A percentile compares a stretch with the other conserved stretches of the same genome.
Conservation (phyloP, 768 basidiomycete genomes). For the Pulveroboletus sp. region DNA sequence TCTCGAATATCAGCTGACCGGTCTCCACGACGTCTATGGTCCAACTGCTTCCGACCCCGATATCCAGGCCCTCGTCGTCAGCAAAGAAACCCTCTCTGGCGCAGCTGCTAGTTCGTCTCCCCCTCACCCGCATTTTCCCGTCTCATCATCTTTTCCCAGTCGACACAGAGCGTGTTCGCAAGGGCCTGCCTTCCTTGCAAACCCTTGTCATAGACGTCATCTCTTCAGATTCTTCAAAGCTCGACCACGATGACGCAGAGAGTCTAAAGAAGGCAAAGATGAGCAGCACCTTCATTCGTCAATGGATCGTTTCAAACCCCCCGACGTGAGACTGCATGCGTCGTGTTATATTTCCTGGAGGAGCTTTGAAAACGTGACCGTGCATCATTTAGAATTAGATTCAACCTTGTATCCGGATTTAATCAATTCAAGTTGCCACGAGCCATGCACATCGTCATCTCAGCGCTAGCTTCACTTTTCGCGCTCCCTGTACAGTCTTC, state of each 20-base stretch:
- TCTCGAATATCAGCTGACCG: slow-evolving; percentile 63
- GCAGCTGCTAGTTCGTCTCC: slow-evolving; percentile 58
- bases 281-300: slow-evolving; percentile 90
- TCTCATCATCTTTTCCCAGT: slow-evolving; percentile 42
- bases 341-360: too few relatives aligned
- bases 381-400: too few relatives aligned
- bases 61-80: slow-evolving; percentile 91
- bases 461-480: too few relatives aligned
- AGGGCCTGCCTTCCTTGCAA: slow-evolving; percentile 56
- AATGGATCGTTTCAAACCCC: slow-evolving; percentile 65
- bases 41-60: slow-evolving; percentile 86
- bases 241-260: slow-evolving; percentile 66
- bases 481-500: too few relatives aligned
- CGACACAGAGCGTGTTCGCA: slow-evolving; percentile 53
- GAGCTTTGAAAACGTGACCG: too few relatives aligned
- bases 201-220: slow-evolving; percentile 90
- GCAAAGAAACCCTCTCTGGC: slow-evolving; percentile 81
- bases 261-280: slow-evolving; percentile 79
- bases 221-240: slow-evolving; percentile 55
- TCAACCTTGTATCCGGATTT: too few relatives aligned
- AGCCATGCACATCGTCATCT: too few relatives aligned
- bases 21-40: slow-evolving; percentile 84
- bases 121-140: slow-evolving; percentile 6
- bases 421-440: too few relatives aligned
- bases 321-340: slow-evolving; percentile 4